A percentile compares a stretch with the other conserved stretches of the same genome.
These are phyloP conservation scores for Ganoderma sp. DNA, from an alignment of 1,284 basidiomycete species.

Conservation along the genomic window DNA sequence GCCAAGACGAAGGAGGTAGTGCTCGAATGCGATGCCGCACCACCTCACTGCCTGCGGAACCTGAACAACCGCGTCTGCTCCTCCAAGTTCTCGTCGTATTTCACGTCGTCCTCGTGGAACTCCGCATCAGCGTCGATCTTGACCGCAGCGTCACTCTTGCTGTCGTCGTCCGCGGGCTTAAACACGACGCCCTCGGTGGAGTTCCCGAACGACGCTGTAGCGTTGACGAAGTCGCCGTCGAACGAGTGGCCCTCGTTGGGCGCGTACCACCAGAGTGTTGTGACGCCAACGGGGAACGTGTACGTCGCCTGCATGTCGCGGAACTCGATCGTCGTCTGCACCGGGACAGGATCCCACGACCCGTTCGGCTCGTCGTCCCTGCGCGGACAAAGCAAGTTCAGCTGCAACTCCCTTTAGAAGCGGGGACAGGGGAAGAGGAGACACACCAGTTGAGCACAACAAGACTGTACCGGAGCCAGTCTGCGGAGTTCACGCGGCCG, in stretches of 20 bases:
- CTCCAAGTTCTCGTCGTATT: conserved; percentile 1
- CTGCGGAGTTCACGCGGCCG: conserved; percentile 54
- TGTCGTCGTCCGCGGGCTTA: background rate
- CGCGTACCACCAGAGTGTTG: conserved; percentile 55
- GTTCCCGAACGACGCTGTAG: conserved; percentile 15
- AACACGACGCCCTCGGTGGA: conserved; percentile 13
- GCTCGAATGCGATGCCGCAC: background rate
- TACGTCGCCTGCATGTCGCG: conserved; percentile 64
- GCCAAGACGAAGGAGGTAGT: background rate
- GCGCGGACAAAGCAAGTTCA: conserved; percentile 19
- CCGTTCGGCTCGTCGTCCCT: conserved; percentile 58
- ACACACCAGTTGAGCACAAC: conserved; percentile 67
- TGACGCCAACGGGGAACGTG: conserved; percentile 70
- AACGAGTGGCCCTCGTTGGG: conserved; percentile 32
- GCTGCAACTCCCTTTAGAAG: background rate
- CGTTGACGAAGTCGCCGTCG: conserved; percentile 21
- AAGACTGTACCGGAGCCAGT: conserved; percentile 69
- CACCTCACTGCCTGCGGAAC: conserved; percentile 13
- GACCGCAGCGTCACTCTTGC: background rate
- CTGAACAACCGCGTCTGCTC: conserved; percentile 16
- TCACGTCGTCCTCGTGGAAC: conserved; percentile 8
- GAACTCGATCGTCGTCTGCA: conserved; percentile 72
- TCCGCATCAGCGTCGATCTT: background rate
- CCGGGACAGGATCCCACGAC: conserved; percentile 65
- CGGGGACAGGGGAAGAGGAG: conserved; percentile 15